Conservation (phyloP, 1,284 basidiomycete genomes). For the Takashimella koratensis region DNA sequence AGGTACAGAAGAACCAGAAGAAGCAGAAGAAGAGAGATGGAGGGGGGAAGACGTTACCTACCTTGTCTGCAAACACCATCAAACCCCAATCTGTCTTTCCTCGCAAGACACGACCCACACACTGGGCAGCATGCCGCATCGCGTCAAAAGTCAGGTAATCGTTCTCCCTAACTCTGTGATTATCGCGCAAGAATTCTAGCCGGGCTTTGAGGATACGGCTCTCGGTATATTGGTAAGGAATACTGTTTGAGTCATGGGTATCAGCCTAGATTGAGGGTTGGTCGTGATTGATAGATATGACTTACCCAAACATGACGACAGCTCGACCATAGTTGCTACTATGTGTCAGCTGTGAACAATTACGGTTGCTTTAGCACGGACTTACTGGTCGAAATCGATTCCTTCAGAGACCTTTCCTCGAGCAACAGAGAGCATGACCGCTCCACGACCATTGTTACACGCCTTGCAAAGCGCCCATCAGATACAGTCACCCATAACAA, state of each 20-base stretch:
- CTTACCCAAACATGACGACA: constrained; percentile 98
- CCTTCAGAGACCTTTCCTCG: constrained; percentile 99
- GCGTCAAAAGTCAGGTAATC: constrained; percentile 99
- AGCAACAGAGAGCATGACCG: constrained; percentile 93
- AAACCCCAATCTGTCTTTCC: constrained; percentile 99
- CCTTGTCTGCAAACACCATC: constrained; percentile 99
- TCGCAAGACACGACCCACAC: constrained; percentile 93
- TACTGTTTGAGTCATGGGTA: constrained; percentile 53
- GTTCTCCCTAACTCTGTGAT: constrained; percentile 95
- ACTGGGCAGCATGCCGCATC: constrained; percentile 98
- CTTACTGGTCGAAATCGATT: constrained; percentile 94
- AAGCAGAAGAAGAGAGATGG: constrained; percentile 61
- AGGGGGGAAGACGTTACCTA: constrained; percentile 43
- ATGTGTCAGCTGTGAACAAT: too few species aligned
- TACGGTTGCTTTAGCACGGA: too few species aligned
- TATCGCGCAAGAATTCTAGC: constrained; percentile 95
- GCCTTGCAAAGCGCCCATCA: constrained; percentile 62
- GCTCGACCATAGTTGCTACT: constrained; percentile 86
- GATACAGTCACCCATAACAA: too few species aligned
- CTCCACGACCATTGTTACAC: constrained; percentile 97
- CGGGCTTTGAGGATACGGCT: constrained; percentile 96
- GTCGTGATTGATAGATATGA: neutral
- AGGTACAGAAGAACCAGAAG: neutral
- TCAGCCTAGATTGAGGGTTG: too few species aligned
- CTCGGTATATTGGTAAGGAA: constrained; percentile 98